Base-by-base conservation (phyloP, 495 filamentous ascomycete species). In the Evansstolkia leycettana region DNA sequence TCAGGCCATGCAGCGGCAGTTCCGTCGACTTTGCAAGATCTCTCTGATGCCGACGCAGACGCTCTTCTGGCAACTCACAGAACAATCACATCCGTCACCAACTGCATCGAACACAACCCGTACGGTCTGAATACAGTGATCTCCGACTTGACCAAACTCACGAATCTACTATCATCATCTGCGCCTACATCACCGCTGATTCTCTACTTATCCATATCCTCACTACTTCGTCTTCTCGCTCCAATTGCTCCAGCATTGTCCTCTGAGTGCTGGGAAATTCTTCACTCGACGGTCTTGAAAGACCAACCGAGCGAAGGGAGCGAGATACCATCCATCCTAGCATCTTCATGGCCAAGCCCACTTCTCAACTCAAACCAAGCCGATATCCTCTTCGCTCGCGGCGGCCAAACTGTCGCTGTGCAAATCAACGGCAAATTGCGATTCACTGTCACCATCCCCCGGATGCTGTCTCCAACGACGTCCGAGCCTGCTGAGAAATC, bases 51-150 rank as follows among this genome's bases (percentile, higher is more conserved):
- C 5, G 73, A 82, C 37, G 62, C 65, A 14, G 58, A 67, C 3
- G 55, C 86, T 1, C 73, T 80, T 60, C 64, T 78, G 7, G 56
- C 64, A 5, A 70, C 77, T 7, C 81, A 89, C 42, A 57, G 64
- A 25, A 79, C 80, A 12, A 78, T 92, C 27, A 38, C 42, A 1
- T 76, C 67, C n/a, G 74, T 88, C 38, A 85, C 78, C 1, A 52
- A 59, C 4, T 75, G 79, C n/a, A 72, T 87, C 37, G 63, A 78
- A 36, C 65, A 68, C 23, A 80, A 83, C 1, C 55, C 59, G 4
- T 80, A 83, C 42, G 52, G 76, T 1, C 64, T 94, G 28, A 94
- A 93, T 54, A 90, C 82, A 2, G 70, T 80, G 23, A 71, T 93
- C 12, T 86, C 81, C 2, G 82, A 86, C 44, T 62, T 94, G 23